A percentile compares a stretch with the other conserved stretches of the same genome.
Conservation (phyloP, 768 basidiomycete genomes). For the Termitomyces sp. region DNA sequence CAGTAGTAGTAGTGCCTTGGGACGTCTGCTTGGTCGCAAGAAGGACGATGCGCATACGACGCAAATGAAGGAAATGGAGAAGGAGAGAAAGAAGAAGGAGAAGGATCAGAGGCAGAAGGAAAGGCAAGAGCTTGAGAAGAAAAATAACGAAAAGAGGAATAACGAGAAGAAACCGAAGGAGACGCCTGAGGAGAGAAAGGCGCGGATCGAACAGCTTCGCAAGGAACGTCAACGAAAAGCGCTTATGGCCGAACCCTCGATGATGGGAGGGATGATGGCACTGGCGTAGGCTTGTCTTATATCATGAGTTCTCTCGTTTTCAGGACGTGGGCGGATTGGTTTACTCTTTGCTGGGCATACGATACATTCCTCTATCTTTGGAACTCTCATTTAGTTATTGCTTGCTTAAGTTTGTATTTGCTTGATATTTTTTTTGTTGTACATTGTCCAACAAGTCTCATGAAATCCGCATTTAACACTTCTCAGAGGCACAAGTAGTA, state of each 20-base stretch:
- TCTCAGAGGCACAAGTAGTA: neutral
- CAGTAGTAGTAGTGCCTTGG: conserved; percentile 12
- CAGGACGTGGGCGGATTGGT: neutral
- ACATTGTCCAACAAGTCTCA: neutral
- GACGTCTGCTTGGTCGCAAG: conserved; percentile 19
- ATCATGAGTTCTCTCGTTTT: neutral
- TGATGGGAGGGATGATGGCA: conserved; percentile 14
- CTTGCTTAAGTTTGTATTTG: conserved; percentile 5
- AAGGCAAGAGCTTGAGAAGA: conserved; percentile 21
- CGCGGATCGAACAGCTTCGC: conserved; percentile 6
- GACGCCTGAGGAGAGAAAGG: conserved; percentile 12
- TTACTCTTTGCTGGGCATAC: neutral
- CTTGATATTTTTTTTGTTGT: neutral
- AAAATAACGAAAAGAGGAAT: conserved; percentile 20
- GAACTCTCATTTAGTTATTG: conserved; percentile 2
- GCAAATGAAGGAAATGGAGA: neutral
- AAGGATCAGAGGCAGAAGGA: conserved; percentile 32
- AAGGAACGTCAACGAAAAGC: conserved; percentile 2
- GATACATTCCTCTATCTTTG: conserved; percentile 4
- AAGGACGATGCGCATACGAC: conserved; percentile 3
- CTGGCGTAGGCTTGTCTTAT: conserved; percentile 1
- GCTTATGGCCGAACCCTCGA: conserved; percentile 7
- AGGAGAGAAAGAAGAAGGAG: conserved; percentile 30
- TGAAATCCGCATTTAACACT: neutral
- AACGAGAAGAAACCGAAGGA: conserved; percentile 14